phyloP scores from a whole-genome alignment of 2,329 filamentous ascomycete species.

The Purpureocillium lavendulum region DNA sequence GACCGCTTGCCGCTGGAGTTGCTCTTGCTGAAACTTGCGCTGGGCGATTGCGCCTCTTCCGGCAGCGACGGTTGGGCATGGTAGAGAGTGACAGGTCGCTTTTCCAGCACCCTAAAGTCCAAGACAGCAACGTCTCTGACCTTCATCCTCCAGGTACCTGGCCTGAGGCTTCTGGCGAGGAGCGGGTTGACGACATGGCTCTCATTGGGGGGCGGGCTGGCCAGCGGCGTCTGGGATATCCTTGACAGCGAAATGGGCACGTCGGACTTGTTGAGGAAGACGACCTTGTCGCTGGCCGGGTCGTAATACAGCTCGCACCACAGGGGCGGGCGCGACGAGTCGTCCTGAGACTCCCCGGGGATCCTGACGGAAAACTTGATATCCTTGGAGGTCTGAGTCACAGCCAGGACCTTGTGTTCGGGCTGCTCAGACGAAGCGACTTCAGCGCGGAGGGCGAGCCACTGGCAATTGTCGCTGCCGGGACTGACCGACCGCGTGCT shows the following conservation, averaged over 20 bases:
- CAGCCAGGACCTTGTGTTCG: conserved; percentile 49
- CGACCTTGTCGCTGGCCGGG: conserved; percentile 48
- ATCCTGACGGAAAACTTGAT: conserved; percentile 53
- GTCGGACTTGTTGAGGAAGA: conserved; percentile 47
- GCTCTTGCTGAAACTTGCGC: conserved; percentile 15
- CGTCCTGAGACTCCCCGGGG: conserved; percentile 36
- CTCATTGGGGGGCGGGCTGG: conserved; percentile 31
- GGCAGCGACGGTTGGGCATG: conserved; percentile 19
- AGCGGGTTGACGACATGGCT: conserved; percentile 35
- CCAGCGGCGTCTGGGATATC: conserved; percentile 29
- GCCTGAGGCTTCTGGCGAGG: conserved; percentile 36
- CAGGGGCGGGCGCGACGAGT: conserved; percentile 36
- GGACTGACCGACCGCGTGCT: conserved; percentile 47
- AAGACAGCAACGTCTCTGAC: conserved; percentile 40
- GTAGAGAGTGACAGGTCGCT: conserved; percentile 36
- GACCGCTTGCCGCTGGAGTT: conserved; percentile 44
- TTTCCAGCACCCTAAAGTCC: conserved; percentile 51
- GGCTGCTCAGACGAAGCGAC: conserved; percentile 41
- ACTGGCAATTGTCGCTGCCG: conserved; percentile 47
- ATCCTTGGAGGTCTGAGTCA: conserved; percentile 51
- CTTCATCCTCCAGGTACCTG: conserved; percentile 49
- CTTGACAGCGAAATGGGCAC: conserved; percentile 42
- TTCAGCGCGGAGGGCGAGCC: conserved; percentile 47
- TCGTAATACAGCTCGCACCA: conserved; percentile 55
- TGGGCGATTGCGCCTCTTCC: conserved; percentile 20